These are phyloP conservation scores for Cladophialophora bantiana DNA, from an alignment of 2,329 filamentous ascomycete species.

Conservation along the genomic window DNA sequence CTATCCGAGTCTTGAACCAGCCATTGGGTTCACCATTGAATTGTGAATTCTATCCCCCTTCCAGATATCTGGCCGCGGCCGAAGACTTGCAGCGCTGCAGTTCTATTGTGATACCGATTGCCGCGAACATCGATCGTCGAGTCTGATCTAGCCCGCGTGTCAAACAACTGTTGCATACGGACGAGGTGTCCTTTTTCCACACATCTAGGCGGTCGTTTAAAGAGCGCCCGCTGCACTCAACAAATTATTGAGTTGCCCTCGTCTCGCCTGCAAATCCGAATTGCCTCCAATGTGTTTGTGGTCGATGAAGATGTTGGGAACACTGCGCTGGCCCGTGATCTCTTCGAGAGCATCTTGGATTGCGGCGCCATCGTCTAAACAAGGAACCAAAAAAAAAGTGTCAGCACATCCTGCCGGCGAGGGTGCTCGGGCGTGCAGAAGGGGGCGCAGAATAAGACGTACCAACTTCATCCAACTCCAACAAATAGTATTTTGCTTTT, in stretches of 20 bases:
- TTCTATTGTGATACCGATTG: neutral
- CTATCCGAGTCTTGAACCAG: neutral
- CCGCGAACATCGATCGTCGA: neutral
- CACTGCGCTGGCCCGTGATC: conserved; percentile 82
- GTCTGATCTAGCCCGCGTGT: neutral
- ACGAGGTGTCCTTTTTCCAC: neutral
- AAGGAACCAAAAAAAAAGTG: neutral
- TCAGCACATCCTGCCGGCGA: neutral
- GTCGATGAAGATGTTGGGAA: conserved; percentile 94
- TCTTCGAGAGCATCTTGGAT: conserved; percentile 84
- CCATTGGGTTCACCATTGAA: neutral
- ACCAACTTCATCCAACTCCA: conserved; percentile 89
- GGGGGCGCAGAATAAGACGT: conserved; percentile 49
- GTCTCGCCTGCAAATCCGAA: conserved; percentile 78
- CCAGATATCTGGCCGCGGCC: neutral
- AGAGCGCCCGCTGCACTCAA: conserved; percentile 70
- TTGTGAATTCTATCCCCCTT: neutral
- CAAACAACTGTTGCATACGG: neutral
- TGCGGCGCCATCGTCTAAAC: conserved; percentile 76
- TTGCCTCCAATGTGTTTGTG: conserved; percentile 95
- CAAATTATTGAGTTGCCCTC: conserved; percentile 68
- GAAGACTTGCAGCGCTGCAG: neutral
- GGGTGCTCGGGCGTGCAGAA: neutral
- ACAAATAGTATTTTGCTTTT: conserved; percentile 73
- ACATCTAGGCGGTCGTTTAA: conserved; percentile 45